Conservation (phyloP, 1,284 basidiomycete species). For the Phaffia rhodozyma region DNA sequence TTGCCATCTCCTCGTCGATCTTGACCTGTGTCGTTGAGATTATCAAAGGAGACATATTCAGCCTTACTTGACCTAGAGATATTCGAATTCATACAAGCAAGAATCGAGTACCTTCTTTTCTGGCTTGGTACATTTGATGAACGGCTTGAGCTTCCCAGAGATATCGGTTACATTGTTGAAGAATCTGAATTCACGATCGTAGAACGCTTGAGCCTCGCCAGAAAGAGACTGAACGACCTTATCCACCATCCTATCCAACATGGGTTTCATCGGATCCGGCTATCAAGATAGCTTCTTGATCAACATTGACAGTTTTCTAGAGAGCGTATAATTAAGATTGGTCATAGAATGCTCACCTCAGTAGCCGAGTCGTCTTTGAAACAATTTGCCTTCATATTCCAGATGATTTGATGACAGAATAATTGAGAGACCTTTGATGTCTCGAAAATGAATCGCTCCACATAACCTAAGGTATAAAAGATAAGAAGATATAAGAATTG, state of each 20-base stretch:
- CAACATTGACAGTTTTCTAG: neutral
- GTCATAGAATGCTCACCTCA: slow-evolving; percentile 44
- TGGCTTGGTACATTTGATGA: slow-evolving; percentile 85
- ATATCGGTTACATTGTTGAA: slow-evolving; percentile 96
- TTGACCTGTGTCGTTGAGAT: slow-evolving; percentile 53
- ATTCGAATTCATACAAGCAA: neutral
- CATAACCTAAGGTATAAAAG: slow-evolving; percentile 55
- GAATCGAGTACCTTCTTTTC: slow-evolving; percentile 72
- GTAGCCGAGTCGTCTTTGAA: slow-evolving; percentile 82
- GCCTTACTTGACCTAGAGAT: neutral
- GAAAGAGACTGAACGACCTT: slow-evolving; percentile 74
- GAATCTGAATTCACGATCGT: slow-evolving; percentile 90
- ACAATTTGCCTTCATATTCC: slow-evolving; percentile 99
- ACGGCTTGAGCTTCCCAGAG: slow-evolving; percentile 94
- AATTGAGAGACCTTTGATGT: slow-evolving; percentile 94
- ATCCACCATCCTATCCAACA: slow-evolving; percentile 75
- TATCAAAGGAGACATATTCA: neutral
- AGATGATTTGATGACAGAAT: slow-evolving; percentile 99
- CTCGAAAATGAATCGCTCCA: slow-evolving; percentile 90
- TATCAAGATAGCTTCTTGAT: slow-evolving; percentile 29
- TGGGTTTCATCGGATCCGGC: slow-evolving; percentile 91
- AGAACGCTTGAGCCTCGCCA: slow-evolving; percentile 82
- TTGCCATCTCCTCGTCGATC: slow-evolving; percentile 99
- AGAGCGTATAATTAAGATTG: neutral
- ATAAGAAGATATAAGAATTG: neutral